Base-by-base conservation (phyloP, 2,329 filamentous ascomycete species). In the Phialophora macrospora region DNA sequence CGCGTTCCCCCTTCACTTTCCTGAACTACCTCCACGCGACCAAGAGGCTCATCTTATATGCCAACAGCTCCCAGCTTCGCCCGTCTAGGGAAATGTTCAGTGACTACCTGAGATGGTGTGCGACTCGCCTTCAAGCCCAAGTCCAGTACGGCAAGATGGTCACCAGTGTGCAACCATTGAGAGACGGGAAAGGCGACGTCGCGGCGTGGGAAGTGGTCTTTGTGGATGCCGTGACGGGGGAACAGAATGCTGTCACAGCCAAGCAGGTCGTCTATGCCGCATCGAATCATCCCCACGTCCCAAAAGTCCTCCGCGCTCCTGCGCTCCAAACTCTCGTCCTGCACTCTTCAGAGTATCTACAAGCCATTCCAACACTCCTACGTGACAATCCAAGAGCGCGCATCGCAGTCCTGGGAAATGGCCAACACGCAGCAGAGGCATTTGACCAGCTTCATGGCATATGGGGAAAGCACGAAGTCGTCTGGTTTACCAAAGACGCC, bases 1-100 rank as follows among this genome's bases (percentile, higher is more conserved):
- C 70, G 12, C 63, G 70, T 5, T 70, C 68, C 2, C 63, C 58
- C 11, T 72, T 71, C 65, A 70, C 70, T 1, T 72, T 72, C 62
- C 48, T 72, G 34, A 69, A 67, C 32, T 72, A 69, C 49, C 67
- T 72, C 26, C 68, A 72, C 38, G 55, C 55, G 30, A 68, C 61
- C 11, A 64, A 68, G 22, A 54, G 58, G n/a, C 63, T 72, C 26
- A 56, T 68, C 17, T 26, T 56, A 17, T 72, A 63, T 57, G 62
- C 67, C 22, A 70, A 71, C 56, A 60, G 64, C 28, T 48, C 54
- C 9, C 49, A 64, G 12, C 46, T 72, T 9, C 20, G 46, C 22
- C 70, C 70, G 6, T 63, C 68, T 0, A 52, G 70, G 24, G 61
- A 64, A 17, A 54, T 65, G 41, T 72, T 68, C 48, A 48, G 55